Evolutionary conservation across 768 basidiomycete genomes (phyloP), one percentile per base, ranked within the genome.

Genomic region (Panus rudis): DNA sequence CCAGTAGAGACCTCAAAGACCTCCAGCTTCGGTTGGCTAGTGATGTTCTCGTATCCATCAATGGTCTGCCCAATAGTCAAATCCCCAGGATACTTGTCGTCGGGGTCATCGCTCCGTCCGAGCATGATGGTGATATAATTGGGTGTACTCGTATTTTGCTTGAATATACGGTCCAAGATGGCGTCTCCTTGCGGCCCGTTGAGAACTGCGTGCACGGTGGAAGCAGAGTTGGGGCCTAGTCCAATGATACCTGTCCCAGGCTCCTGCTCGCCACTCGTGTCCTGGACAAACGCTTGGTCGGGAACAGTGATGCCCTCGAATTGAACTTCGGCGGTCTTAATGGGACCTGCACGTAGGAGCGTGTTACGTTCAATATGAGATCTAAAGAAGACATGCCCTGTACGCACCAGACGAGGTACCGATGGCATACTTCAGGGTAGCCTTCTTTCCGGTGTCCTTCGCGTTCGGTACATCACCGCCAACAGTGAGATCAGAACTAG

Each of bases 111-210:
- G 25, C 56, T 48, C 5, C 62, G 60, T 4, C 55, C 56, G 33
- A 62, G 57, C 17, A 61, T 47, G 37, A 64, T 52, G 4, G 64
- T 56, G 37, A 64, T 48, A 48, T 48, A 57, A 50, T 56, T 64
- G 5, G 60, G 58, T 34, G 61, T 47, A 12, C 57, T 53, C 10
- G 50, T 50, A 40, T 63, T 58, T 26, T 55, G 50, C 14, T 42
- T 45, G 52, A 65, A 65, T 26, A 66, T 63, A 19, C 52, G 48
- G 49, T 64, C 59, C 28, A 66, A 51, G 3, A 53, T 49, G 12
- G 60, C 40, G 44, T 59, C 50, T 31, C 62, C 63, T 12, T 42
- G 41, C 1, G 52, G 19, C 26, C 39, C 50, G 28, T 54, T 47
- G 16, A 60, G 19, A 1, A 27, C 35, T 3, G 30, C n/a, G 25